Conservation (phyloP, 257 asterid genomes). For the Agastache rugosa region DNA sequence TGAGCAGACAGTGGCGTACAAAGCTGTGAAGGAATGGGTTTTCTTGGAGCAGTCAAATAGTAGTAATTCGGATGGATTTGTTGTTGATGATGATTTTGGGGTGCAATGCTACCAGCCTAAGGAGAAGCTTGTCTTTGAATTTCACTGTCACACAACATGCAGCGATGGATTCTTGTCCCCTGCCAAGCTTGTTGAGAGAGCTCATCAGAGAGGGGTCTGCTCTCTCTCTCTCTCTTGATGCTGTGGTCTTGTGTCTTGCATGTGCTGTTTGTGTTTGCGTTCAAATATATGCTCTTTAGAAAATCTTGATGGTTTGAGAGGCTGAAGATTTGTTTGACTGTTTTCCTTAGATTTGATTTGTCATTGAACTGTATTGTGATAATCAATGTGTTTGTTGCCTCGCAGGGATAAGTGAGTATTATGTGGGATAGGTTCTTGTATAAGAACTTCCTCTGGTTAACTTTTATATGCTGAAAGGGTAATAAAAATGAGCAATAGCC, state of each 20-base stretch:
- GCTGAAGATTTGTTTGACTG: neutral
- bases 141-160: slow-evolving; percentile 82
- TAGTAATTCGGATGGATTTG: slow-evolving; percentile 40
- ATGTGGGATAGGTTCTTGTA: neutral
- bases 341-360: slow-evolving; percentile 9
- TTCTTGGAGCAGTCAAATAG: slow-evolving; percentile 61
- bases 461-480: slow-evolving; percentile 1
- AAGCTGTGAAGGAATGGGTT: slow-evolving; percentile 88
- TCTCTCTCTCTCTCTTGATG: slow-evolving; percentile 17
- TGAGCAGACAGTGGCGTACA: slow-evolving; percentile 87
- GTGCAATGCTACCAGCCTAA: slow-evolving; percentile 72
- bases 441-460: neutral
- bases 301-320: slow-evolving; percentile 14
- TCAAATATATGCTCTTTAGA: slow-evolving; percentile 12
- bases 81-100: slow-evolving; percentile 84
- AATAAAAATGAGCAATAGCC: slow-evolving; percentile 10
- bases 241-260: slow-evolving; percentile 29
- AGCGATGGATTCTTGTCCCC: slow-evolving; percentile 98
- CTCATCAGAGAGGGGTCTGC: slow-evolving; percentile 88
- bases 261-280: slow-evolving; percentile 23
- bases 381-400: slow-evolving; percentile 10
- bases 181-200: slow-evolving; percentile 93
- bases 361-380: slow-evolving; percentile 21
- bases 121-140: slow-evolving; percentile 82
- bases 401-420: slow-evolving; percentile 8